A percentile compares a stretch with the other conserved stretches of the same genome.
Evolutionary conservation across 2,329 filamentous ascomycete species (phyloP).

Genomic region (Pezicula radicicola): DNA sequence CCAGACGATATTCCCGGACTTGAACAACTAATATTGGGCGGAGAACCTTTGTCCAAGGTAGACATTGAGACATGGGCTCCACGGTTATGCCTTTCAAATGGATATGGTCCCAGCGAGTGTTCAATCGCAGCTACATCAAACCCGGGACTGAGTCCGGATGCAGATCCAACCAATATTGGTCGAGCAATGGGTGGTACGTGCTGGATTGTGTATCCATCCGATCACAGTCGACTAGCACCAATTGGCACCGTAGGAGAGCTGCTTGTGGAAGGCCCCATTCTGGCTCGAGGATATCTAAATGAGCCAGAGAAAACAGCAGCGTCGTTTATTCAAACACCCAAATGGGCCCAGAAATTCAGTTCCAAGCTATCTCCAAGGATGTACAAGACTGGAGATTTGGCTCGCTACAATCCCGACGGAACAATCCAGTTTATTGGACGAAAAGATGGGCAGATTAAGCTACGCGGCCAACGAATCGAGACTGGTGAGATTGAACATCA

Average conservation of each 20-base stretch:
- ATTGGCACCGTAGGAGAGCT: slow-evolving; percentile 7
- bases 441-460: slow-evolving; percentile 62
- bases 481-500: slow-evolving; percentile 53
- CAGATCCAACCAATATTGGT: slow-evolving; percentile 2
- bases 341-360: no score
- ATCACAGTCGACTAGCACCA: slow-evolving; percentile 1
- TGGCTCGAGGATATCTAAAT: slow-evolving; percentile 8
- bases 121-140: not conserved
- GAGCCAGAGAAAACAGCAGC: not conserved
- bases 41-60: slow-evolving; percentile 3
- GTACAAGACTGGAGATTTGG: slow-evolving; percentile 30
- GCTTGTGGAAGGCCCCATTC: slow-evolving; percentile 3
- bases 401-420: slow-evolving; percentile 50
- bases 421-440: slow-evolving; percentile 60
- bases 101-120: not conserved
- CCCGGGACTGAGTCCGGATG: not conserved
- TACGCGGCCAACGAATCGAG: slow-evolving; percentile 62
- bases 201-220: slow-evolving; percentile 4
- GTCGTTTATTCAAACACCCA: no score
- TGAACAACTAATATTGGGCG: slow-evolving; percentile 3
- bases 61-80: not conserved
- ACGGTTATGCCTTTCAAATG: not conserved
- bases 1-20: slow-evolving; percentile 1
- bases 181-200: not conserved
- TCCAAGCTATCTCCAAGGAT: no score